Evolutionary conservation across 768 basidiomycete genomes (phyloP), one percentile per base, ranked within the genome.

Genomic region (Mycena epipterygia): DNA sequence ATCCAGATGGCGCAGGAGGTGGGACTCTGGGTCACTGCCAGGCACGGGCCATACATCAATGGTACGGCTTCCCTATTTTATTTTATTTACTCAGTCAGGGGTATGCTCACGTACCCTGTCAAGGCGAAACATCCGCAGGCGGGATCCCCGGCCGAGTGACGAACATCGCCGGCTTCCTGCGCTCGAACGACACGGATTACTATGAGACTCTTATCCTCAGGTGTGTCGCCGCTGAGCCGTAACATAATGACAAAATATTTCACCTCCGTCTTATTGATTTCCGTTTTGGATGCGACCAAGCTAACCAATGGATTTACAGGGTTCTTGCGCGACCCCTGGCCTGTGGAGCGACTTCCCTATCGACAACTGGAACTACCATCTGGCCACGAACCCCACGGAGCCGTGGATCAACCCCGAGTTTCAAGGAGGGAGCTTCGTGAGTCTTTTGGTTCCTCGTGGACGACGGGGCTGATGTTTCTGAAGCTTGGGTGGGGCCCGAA

Each of bases 401-500:
- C 67, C 67, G 42, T 68, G 48, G 59, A 53, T 62, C 23, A 27
- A 53, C 37, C 67, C 67, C 7, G 67, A 68, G 29, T 68, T 68
- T 55, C 67, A 68, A 30, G 67, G 67, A 53, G 67, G 67, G 51
- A 68, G 67, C 25, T 68, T 68, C 51, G 61, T 70, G 55, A 33
- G 68, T 56, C 44, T 19, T 58, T 37, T 52, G n/a, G 33, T 30
- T 62, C 59, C 60, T 29, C 25, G 57, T 33, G 29, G 32, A 23
- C 51, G 2, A 27, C 37, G 32, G 11, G 13, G 32, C 19, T 52
- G 33, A 61, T 44, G 29, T 41, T 68, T 39, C 6, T 33, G 32
- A 33, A 68, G 67, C 67, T 70, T 23, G 67, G 67, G 13, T 68
- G 67, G 67, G 67, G 67, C 51, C 67, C 67, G 30, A 68, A 68